Evolutionary conservation across 192 early-diverging fungal genomes (phyloP), one percentile per base, ranked within the genome.

Genomic region (Backusella macrospora): DNA sequence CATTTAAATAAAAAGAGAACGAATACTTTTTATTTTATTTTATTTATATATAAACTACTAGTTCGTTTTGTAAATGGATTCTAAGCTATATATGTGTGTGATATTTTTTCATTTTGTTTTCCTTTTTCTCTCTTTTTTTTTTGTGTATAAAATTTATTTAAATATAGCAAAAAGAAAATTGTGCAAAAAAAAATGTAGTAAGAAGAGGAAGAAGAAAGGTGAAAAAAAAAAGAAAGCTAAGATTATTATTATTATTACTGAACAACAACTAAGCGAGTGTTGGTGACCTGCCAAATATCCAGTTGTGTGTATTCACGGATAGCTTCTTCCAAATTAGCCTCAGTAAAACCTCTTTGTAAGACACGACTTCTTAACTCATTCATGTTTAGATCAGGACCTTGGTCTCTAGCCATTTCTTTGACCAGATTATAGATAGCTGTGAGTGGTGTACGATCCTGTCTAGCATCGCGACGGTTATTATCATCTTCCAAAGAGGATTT

Each of bases 401-500:
- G 73, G 15, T 86, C 85, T 8, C 92, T 84, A 69, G 85, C 85
- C 87, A 93, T 90, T 47, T 90, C 87, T 29, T 89, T 89, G 76
- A 99, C 91, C 59, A 96, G 81, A 16, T 90, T 81, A 78, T 89
- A 96, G 81, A 99, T 94, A 37, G 85, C 85, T 21, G 87, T 83
- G 4, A 76, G 83, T 6, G 88, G 68, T 75, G 93, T 87, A 48
- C 83, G 78, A 46, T 76, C 78, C 68, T 76, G 73, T 73, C 85
- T 68, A 75, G 73, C 15, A 70, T 68, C 68, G 40, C 82, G 77
- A 68, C 78, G 78, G 46, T 78, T 71, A 6, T 75, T 66, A 47
- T 87, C 79, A 59, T 95, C 89, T 6, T 88, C 85, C 49, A 96
- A 77, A 21, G 93, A 94, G 37, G 92, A 87, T 79, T 99, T 97